These are phyloP conservation scores for Fusarium chuoi DNA, from an alignment of 2,329 filamentous ascomycete species.

Conservation along the genomic window DNA sequence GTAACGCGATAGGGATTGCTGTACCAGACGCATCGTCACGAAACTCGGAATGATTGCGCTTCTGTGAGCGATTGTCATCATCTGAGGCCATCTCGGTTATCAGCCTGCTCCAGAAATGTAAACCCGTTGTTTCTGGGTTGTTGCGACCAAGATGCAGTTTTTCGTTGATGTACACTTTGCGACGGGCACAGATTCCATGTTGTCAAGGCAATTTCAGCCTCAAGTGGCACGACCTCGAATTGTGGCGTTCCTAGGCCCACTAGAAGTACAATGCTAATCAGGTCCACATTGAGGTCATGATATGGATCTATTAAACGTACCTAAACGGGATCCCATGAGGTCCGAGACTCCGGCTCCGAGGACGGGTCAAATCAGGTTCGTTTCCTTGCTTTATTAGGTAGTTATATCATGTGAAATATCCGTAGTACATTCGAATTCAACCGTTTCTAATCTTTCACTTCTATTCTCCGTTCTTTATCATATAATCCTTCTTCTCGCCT, in stretches of 20 bases:
- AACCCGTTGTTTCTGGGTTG: neutral
- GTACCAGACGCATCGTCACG: slow-evolving; percentile 58
- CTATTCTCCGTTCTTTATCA: neutral
- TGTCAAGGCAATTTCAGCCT: slow-evolving; percentile 36
- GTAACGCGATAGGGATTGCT: slow-evolving; percentile 18
- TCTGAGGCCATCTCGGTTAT: slow-evolving; percentile 41
- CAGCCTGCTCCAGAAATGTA: neutral
- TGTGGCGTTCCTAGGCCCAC: slow-evolving; percentile 33
- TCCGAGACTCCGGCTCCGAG: slow-evolving; percentile 32
- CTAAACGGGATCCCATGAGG: slow-evolving; percentile 22
- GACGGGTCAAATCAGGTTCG: neutral
- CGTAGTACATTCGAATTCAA: neutral
- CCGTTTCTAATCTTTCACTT: neutral
- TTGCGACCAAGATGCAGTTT: slow-evolving; percentile 5
- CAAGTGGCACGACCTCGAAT: slow-evolving; percentile 35
- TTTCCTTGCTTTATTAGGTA: slow-evolving; percentile 10
- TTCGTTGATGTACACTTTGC: slow-evolving; percentile 18
- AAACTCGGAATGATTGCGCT: slow-evolving; percentile 67
- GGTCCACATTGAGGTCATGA: slow-evolving; percentile 40
- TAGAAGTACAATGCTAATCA: neutral
- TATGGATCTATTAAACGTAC: neutral
- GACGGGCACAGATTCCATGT: slow-evolving; percentile 17
- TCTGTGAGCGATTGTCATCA: slow-evolving; percentile 51
- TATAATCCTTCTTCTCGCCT: neutral
- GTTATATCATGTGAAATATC: slow-evolving; percentile 3